A percentile compares a stretch with the other conserved stretches of the same genome.
Evolutionary conservation across 2,329 filamentous ascomycete genomes (phyloP).

Genomic region (Penicillium sp.): DNA sequence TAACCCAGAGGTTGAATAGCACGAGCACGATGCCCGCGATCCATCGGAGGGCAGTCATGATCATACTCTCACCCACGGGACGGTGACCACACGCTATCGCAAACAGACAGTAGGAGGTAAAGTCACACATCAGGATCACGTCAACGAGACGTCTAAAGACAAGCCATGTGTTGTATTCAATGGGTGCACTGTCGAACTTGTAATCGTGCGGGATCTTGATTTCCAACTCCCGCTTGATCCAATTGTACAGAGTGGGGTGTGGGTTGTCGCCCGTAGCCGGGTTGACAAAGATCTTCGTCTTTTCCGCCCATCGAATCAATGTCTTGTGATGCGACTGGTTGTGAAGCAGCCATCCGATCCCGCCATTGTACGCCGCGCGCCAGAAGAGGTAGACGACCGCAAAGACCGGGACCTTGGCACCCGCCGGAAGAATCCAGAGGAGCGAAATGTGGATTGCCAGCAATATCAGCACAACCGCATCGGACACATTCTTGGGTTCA

Average conservation of each 20-base stretch:
- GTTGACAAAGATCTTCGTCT: constrained; percentile 78
- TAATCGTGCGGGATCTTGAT: constrained; percentile 93
- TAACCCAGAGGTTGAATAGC: constrained; percentile 96
- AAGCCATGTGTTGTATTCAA: constrained; percentile 99
- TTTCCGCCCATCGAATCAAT: constrained; percentile 80
- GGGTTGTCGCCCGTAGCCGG: constrained; percentile 76
- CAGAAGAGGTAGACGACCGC: constrained; percentile 84
- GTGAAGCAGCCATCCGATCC: constrained; percentile 83
- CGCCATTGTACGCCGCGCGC: constrained; percentile 86
- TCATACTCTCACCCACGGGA: constrained; percentile 64
- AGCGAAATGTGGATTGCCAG: constrained; percentile 68
- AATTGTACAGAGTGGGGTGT: constrained; percentile 71
- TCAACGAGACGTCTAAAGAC: constrained; percentile 94
- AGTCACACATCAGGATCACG: constrained; percentile 97
- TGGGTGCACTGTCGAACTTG: constrained; percentile 81
- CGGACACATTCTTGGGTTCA: constrained; percentile 91
- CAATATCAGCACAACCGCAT: constrained; percentile 71
- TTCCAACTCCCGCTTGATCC: constrained; percentile 85
- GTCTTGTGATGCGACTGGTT: constrained; percentile 85
- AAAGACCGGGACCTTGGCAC: constrained; percentile 69
- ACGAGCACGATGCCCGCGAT: constrained; percentile 69
- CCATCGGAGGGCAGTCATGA: constrained; percentile 73
- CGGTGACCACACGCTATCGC: constrained; percentile 78
- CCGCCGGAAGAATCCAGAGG: constrained; percentile 66
- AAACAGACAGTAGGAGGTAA: constrained; percentile 93